Base-by-base conservation (phyloP, 768 basidiomycete species). In the Crucibulum laeve region DNA sequence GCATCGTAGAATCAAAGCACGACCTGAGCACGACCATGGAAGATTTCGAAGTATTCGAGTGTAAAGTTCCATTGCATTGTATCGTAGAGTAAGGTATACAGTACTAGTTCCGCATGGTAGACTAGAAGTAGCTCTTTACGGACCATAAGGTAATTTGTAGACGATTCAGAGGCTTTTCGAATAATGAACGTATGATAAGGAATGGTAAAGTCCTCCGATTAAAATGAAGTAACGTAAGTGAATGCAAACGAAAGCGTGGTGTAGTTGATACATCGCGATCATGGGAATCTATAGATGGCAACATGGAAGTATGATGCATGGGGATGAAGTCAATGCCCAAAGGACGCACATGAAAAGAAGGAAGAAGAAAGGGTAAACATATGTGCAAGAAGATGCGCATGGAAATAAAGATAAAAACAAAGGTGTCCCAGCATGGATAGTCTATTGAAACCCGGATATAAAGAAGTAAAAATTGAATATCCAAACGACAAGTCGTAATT, bases 191-290 rank as follows among this genome's bases (percentile, higher is more conserved):
- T n/a, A n/a, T n/a, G n/a, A n/a, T n/a, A n/a, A n/a, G n/a, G n/a
- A n/a, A n/a, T n/a, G 28, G 2, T 11, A 15, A 32, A 37, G 35
- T 37, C 35, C 35, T 14, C 35, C 18, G 18, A 37, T 37, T 37
- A 37, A 13, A 19, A 19, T 37, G 19, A 19, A 3, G 35, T 37
- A 37, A 21, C 14, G 35, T 15, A 21, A 14, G 10, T 37, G 35
- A 10, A 14, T 2, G 35, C 10, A 37, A 10, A 13, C 13, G 35
- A 10, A 18, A 4, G 10, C 10, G 11, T 10, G 13, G 10, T 37
- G 35, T 37, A 19, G 35, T 37, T 15, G 4, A 37, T 37, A 37
- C 35, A 37, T 32, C 28, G 28, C 15, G 35, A 21, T 37, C 35
- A 19, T 37, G 35, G 10, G 18, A 18, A 37, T 37, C 35, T 37